Evolutionary conservation across 257 asterid species (phyloP).

Genomic region (Hygrophila difformis): DNA sequence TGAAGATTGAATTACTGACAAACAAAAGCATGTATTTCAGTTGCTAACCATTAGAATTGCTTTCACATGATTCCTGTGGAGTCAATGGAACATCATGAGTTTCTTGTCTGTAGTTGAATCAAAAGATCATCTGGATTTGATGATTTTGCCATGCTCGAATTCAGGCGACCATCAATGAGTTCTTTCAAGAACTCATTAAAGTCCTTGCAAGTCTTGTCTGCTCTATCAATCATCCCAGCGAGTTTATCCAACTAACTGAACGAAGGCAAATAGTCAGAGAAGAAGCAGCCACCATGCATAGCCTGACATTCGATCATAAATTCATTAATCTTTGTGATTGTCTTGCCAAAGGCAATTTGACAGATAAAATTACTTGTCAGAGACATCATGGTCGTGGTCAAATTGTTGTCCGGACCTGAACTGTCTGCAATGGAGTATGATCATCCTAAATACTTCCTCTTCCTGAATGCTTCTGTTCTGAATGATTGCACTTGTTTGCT

Average conservation of each 20-base stretch:
- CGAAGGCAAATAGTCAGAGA: conserved; percentile 29
- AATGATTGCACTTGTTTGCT: conserved; percentile 29
- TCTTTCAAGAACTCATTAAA: conserved; percentile 26
- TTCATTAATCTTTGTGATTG: conserved; percentile 10
- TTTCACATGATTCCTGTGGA: conserved; percentile 25
- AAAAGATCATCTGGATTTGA: conserved; percentile 22
- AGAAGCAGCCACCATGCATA: conserved; percentile 23
- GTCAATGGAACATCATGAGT: neutral
- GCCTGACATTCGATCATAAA: conserved; percentile 29
- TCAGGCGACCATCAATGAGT: conserved; percentile 26
- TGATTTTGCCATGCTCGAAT: conserved; percentile 1
- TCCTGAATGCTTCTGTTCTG: conserved; percentile 17
- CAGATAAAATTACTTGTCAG: conserved; percentile 21
- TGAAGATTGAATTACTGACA: too few species aligned
- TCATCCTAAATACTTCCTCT: conserved; percentile 14
- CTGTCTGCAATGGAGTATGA: neutral
- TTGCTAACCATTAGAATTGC: conserved; percentile 25
- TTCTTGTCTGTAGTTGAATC: conserved; percentile 19
- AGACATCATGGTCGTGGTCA: conserved; percentile 8
- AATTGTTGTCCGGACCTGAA: conserved; percentile 3
- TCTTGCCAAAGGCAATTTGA: conserved; percentile 25
- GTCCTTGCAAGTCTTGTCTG: conserved; percentile 15
- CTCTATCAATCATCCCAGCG: conserved; percentile 26
- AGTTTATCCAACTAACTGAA: conserved; percentile 28
- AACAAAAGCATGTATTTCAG: too few species aligned